These are phyloP conservation scores for Plasmopara halstedii DNA, from an alignment of 352 stramenopile species.

Conservation along the genomic window DNA sequence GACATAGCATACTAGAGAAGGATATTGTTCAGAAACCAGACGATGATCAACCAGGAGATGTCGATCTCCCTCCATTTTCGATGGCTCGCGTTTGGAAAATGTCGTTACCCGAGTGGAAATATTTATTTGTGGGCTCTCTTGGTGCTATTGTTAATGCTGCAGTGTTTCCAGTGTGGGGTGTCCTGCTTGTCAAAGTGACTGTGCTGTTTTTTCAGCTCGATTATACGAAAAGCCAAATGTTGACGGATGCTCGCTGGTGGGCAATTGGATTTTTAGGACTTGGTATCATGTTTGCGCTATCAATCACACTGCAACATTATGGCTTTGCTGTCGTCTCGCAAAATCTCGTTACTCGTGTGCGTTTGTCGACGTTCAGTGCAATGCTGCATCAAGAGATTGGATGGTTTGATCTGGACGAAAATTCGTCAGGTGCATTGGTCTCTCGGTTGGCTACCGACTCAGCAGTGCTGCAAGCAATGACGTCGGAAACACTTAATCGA, in stretches of 20 bases:
- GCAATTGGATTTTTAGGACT: conserved; percentile 39
- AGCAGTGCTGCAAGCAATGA: conserved; percentile 68
- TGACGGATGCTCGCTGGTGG: conserved; percentile 30
- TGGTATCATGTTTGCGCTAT: conserved; percentile 26
- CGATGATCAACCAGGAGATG: conserved; percentile 15
- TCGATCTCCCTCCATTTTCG: conserved; percentile 20
- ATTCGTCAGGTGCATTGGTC: conserved; percentile 63
- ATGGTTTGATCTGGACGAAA: conserved; percentile 75
- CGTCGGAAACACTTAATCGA: conserved; percentile 55
- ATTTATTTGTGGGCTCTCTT: conserved; percentile 23
- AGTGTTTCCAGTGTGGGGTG: conserved; percentile 48
- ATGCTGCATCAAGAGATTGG: conserved; percentile 75
- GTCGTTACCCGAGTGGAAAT: conserved; percentile 37
- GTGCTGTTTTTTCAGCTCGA: conserved; percentile 43
- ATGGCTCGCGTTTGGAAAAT: conserved; percentile 41
- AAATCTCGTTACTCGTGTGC: conserved; percentile 48
- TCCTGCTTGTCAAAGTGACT: conserved; percentile 40
- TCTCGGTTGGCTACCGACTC: conserved; percentile 68
- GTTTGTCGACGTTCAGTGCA: conserved; percentile 36
- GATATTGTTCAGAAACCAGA: conserved; percentile 1
- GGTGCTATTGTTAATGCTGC: conserved; percentile 31
- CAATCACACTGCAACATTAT: conserved; percentile 45
- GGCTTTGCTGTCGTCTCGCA: conserved; percentile 52
- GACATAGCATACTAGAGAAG: conserved; percentile 18
- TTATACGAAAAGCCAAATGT: conserved; percentile 46